A percentile compares a stretch with the other conserved stretches of the same genome.
These are phyloP conservation scores for Wilhelminamyces savonicus DNA, from an alignment of 805 yeast species.

Conservation along the genomic window DNA sequence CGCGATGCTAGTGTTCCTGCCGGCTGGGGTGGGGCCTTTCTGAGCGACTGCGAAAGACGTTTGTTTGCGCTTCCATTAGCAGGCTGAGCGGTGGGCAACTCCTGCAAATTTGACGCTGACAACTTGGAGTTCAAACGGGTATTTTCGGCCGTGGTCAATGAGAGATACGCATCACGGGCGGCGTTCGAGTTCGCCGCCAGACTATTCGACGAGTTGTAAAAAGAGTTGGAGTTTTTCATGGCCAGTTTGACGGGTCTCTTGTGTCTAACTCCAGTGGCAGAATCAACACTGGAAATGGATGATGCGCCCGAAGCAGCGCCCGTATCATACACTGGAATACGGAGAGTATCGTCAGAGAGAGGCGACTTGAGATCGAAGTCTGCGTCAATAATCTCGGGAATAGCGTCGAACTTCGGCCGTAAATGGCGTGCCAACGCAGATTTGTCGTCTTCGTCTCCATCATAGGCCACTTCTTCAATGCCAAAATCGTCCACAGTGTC, in stretches of 20 bases:
- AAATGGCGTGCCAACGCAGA: conserved; percentile 17
- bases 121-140: conserved; percentile 65
- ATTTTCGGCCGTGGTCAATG: conserved; percentile 72
- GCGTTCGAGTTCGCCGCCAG: conserved; percentile 21
- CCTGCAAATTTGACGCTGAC: conserved; percentile 36
- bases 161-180: conserved; percentile 59
- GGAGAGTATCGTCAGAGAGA: too few relatives aligned
- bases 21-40: too few relatives aligned
- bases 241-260: conserved; percentile 38
- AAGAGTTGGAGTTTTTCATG: conserved; percentile 34
- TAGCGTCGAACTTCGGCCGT: conserved; percentile 25
- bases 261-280: too few relatives aligned
- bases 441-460: conserved; percentile 14
- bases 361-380: conserved; percentile 12
- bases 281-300: too few relatives aligned
- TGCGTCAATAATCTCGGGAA: conserved; percentile 22
- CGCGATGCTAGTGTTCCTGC: too few relatives aligned
- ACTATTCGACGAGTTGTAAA: conserved; percentile 8
- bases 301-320: neutral
- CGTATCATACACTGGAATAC: neutral
- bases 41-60: neutral
- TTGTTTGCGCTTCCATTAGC: too few relatives aligned
- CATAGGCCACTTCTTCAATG: conserved; percentile 15
- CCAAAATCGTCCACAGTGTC: conserved; percentile 13
- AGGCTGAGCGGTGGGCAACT: too few relatives aligned